Base-by-base conservation (phyloP, 805 yeast species). In the Wickerhamomyces sydowiorum region DNA sequence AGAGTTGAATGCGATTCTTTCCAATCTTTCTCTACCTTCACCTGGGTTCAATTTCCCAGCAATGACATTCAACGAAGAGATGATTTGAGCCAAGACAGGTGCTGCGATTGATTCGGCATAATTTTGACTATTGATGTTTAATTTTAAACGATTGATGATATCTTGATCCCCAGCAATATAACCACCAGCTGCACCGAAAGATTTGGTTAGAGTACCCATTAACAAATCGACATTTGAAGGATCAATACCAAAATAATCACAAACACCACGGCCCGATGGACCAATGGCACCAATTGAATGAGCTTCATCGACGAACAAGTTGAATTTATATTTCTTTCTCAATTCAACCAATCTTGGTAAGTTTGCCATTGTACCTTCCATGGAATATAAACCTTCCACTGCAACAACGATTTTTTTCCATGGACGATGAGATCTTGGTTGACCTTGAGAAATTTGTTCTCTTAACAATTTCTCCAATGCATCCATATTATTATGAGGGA, bases 251-350 rank as follows among this genome's bases (percentile, higher is more conserved):
- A 86, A 93, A 66, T 87, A 86, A 58, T 93, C 98, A 68, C 97
- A 90, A 29, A 93, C 84, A 58, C 99, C 99, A 58, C 86, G 81
- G 36, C 99, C 99, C 40, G 67, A 66, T 35, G 95, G 93, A 23
- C 99, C 99, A 67, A 93, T 75, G n/a, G 99, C 99, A 55, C 99
- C 99, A 56, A 93, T 84, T 5, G 98, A 91, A 64, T 93, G 99
- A 12, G 99, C 99, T 64, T 93, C 99, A 62, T 93, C 99, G 47
- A 95, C 86, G 57, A 86, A 93, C 40, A 93, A 66, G 58, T 86
- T 87, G 59, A 91, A 86, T 56, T 88, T 88, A 69, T 95, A 93
- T 60, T 86, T 86, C 30, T 85, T 75, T 54, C 84, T 82, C 48
- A 90, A 69, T 52, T 75, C 84, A 22, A 90, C 74, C 36, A 90